Base-by-base conservation (phyloP, 768 basidiomycete species). In the Serpula lacrymans region DNA sequence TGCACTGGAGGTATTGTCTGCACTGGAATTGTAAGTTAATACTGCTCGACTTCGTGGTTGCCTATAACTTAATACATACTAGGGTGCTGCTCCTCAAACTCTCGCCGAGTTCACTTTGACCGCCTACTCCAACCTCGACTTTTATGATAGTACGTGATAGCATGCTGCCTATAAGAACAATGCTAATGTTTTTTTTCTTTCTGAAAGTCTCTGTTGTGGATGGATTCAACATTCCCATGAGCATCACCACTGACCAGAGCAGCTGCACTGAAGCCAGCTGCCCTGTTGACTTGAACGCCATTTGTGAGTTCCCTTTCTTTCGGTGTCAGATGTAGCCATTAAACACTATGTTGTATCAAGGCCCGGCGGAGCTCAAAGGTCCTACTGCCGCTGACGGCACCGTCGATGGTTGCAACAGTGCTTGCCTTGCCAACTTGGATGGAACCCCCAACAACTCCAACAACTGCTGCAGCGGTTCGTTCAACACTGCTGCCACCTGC, bases 1-100 rank as follows among this genome's bases (percentile, higher is more conserved):
- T 86, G 84, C 53, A 81, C 79, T 43, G 84, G 84, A 12, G 84
- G 84, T 27, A 62, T 87, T 7, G 51, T 66, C 9, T 85, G 84
- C 47, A 71, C 70, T 23, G 81, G 76, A 30, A 78, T 78, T 20
- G 72, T 72, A 48, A 37, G 54, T 8, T 12, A 26, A 3, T 5
- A n/a, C n/a, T n/a, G n/a, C n/a, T n/a, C n/a, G n/a, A n/a, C n/a
- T n/a, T n/a, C n/a, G n/a, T n/a, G n/a, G n/a, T n/a, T 32, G 9
- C 17, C 37, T 34, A 41, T 17, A 38, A 14, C 39, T 0, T 39
- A 17, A 25, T 27, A 9, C 9, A 24, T 6, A 12, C 20, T 6
- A 74, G 73, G 80, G 79, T 36, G 72, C 79, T 14, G 81, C 83
- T 24, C 85, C 85, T 30, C 82, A 77, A 8, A 72, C 76, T 4